Evolutionary conservation across 2,329 filamentous ascomycete species (phyloP), one percentile per base, ranked within the genome.

Genomic region (Exophiala sp.): DNA sequence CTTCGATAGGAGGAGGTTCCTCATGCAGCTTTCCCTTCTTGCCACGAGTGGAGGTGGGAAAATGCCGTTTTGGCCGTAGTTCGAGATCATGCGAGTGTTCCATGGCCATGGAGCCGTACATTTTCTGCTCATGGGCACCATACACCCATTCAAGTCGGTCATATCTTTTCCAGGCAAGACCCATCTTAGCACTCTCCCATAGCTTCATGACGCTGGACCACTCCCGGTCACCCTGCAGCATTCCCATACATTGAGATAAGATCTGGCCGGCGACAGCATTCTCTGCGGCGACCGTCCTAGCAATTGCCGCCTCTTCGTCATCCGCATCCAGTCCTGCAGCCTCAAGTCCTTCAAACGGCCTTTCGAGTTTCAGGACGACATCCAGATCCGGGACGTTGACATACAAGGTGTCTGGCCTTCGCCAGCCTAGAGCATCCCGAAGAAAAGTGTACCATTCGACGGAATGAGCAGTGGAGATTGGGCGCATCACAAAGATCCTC

Each of bases 391-490:
- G 82, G 9, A 85, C 77, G 52, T 78, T 74, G 57, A 85, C 74
- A 46, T 80, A 73, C 8, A 85, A 68, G 24, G 74, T 75, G 30
- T 71, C 70, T 3, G 78, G 72, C 46, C 79, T 73, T 39, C 73
- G 70, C 73, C 75, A 79, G 30, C 82, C 82, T 16, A 85, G 67
- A 6, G 77, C 70, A 45, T 78, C 77, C 10, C 76, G 71, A 11
- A 85, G 68, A 56, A 84, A 84, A 0, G 81, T 83, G 61, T 81
- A 84, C 82, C 82, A 85, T 62, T 85, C 82, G 8, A 82, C 76
- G 5, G 80, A 78, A 58, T 78, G 78, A 4, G 79, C 77, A 1
- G 75, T 72, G 14, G 81, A 82, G 10, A 77, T 74, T 4, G 81
- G 74, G 23, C 79, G 75, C 65, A 85, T 73, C 52, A 85, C 80